Conservation (phyloP, 2,329 filamentous ascomycete species). For the Corniculantispora saksenae region DNA sequence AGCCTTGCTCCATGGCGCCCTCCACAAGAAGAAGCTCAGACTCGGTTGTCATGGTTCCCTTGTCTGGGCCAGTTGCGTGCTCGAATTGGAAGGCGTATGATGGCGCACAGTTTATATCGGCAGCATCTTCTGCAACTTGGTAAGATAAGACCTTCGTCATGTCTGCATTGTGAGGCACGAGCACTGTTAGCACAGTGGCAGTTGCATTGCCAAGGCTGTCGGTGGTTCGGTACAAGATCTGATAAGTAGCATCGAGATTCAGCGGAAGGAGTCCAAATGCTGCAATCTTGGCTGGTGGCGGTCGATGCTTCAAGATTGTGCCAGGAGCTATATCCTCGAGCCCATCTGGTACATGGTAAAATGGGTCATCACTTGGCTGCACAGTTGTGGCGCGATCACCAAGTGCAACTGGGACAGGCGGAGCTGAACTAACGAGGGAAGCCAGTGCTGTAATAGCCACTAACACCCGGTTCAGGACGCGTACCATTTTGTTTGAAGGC, state of each 20-base stretch:
- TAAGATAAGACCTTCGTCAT: conserved; percentile 40
- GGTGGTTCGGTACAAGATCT: conserved; percentile 43
- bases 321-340: conserved; percentile 23
- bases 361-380: conserved; percentile 27
- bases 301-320: conserved; percentile 26
- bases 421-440: background rate
- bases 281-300: conserved; percentile 25
- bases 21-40: conserved; percentile 27
- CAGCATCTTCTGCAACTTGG: conserved; percentile 43
- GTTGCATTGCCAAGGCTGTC: conserved; percentile 37
- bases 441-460: background rate
- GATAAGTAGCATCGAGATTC: conserved; percentile 26
- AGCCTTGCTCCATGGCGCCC: conserved; percentile 41
- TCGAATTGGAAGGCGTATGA: conserved; percentile 29
- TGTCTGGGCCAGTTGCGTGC: conserved; percentile 30
- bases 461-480: background rate
- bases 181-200: conserved; percentile 40
- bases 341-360: conserved; percentile 26
- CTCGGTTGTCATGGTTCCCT: conserved; percentile 35
- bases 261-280: conserved; percentile 23
- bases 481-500: background rate
- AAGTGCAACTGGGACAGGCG: background rate
- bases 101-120: conserved; percentile 37
- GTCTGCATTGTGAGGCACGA: conserved; percentile 36
- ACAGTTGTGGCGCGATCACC: conserved; percentile 3